Evolutionary conservation across 78 protist species (phyloP), one percentile per base, ranked within the genome.

Genomic region (Reticulomyxa filosa): DNA sequence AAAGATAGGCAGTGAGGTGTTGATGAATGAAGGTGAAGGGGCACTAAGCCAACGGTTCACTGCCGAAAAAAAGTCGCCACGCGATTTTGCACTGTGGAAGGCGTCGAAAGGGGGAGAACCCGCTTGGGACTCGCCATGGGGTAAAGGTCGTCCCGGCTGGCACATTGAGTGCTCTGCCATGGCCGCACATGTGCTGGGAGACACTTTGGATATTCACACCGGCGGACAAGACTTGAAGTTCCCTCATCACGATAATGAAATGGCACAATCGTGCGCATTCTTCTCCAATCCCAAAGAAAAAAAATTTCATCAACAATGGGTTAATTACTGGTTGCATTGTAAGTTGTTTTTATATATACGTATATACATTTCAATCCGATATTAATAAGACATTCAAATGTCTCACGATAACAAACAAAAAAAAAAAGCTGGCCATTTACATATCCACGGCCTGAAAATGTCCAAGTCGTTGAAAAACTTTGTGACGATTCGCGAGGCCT

Each of bases 71-170:
- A 32, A 50, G 13, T 0, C 4, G 33, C 65, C 65, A 5, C 5
- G 0, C n/a, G 87, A 82, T 57, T 82, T 82, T 26, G 87, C 76
- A 29, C 76, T 82, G 22, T 79, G 84, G 84, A 79, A 79, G 56
- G 70, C 36, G 37, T 4, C 69, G 23, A 67, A 67, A 64, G 20
- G 33, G 46, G 72, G 72, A n/a, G 72, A 67, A 64, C 72, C 88
- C 10, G 25, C 42, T 6, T 83, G 86, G 87, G 57, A 8, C 22
- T 57, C 76, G 11, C 88, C 86, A 29, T 96, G 95, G 95, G 98
- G 98, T 26, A 34, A 0, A 5, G 99, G 99, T 25, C 75, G 99
- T 20, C 99, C 99, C 20, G 99, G 99, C 13, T 96, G 99, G 99
- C 99, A 96, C 84, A 93, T 94, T 38, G 99, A 96, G 61, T 61